Evolutionary conservation across 2,329 filamentous ascomycete species (phyloP).

Genomic region (Drechslerella dactyloides): DNA sequence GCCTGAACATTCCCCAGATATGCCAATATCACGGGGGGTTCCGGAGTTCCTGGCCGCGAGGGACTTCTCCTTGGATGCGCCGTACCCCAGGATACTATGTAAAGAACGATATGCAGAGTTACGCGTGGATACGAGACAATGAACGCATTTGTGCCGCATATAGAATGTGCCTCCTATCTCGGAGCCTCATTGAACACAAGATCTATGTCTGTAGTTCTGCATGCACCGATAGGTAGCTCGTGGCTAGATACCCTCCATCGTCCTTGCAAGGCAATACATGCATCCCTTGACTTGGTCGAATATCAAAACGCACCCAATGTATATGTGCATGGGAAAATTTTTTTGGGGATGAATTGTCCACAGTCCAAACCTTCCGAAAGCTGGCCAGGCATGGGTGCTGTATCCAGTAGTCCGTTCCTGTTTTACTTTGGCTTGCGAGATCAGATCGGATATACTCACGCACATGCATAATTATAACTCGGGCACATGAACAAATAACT

Average conservation of each 20-base stretch:
- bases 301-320: constrained; percentile 27
- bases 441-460: no score
- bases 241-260: constrained; percentile 27
- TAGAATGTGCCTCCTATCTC: constrained; percentile 33
- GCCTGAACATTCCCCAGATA: no score
- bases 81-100: no score
- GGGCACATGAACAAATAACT: not conserved
- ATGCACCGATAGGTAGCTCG: constrained; percentile 8
- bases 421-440: no score
- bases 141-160: not conserved
- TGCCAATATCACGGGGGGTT: no score
- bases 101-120: not conserved
- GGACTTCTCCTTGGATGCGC: no score
- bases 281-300: constrained; percentile 35
- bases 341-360: constrained; percentile 20
- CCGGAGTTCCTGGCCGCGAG: no score
- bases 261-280: not conserved
- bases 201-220: constrained; percentile 31
- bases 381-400: not conserved
- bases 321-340: constrained; percentile 9
- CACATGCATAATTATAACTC: no score
- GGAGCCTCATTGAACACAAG: constrained; percentile 17
- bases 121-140: not conserved
- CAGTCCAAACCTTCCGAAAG: constrained; percentile 16
- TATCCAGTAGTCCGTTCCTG: no score